phyloP scores from a whole-genome alignment of 106 monocot genomes.

The Acorus gramineus region DNA sequence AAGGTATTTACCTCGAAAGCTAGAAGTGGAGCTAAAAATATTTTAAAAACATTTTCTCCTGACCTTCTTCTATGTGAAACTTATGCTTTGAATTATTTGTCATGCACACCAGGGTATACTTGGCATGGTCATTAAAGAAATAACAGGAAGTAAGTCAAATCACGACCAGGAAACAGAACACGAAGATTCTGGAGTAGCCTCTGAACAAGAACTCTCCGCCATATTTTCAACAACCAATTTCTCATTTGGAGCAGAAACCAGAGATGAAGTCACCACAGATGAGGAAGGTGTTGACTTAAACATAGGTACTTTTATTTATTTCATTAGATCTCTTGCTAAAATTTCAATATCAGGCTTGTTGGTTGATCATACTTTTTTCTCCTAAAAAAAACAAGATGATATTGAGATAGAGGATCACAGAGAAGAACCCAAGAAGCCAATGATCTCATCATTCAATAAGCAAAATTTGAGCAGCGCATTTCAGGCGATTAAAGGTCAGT shows the following conservation, averaged over 20 bases:
- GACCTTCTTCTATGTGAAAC: too few species aligned
- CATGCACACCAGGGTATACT: conserved; percentile 39
- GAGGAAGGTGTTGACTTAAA: conserved; percentile 36
- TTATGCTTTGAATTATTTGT: too few species aligned
- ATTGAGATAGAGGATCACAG: conserved; percentile 47
- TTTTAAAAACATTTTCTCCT: too few species aligned
- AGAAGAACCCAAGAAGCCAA: conserved; percentile 44
- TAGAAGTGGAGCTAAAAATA: too few species aligned
- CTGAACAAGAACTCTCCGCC: conserved; percentile 28
- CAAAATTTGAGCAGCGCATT: conserved; percentile 48
- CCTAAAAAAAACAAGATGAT: conserved; percentile 43
- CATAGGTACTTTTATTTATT: conserved; percentile 35
- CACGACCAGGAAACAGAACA: conserved; percentile 17
- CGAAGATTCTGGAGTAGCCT: conserved; percentile 16
- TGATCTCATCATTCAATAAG: conserved; percentile 36
- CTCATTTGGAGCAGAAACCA: conserved; percentile 12
- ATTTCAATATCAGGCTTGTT: too few species aligned
- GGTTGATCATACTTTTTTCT: background rate
- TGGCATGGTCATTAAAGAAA: conserved; percentile 35
- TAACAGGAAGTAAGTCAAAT: conserved; percentile 44
- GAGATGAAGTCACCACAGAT: conserved; percentile 14
- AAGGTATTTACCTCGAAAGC: too few species aligned
- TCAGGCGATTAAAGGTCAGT: conserved; percentile 50
- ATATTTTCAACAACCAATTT: conserved; percentile 49
- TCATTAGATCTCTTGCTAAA: background rate